A percentile compares a stretch with the other conserved stretches of the same genome.
phyloP scores from a whole-genome alignment of 2,329 filamentous ascomycete species.

The Fusarium piperis region DNA sequence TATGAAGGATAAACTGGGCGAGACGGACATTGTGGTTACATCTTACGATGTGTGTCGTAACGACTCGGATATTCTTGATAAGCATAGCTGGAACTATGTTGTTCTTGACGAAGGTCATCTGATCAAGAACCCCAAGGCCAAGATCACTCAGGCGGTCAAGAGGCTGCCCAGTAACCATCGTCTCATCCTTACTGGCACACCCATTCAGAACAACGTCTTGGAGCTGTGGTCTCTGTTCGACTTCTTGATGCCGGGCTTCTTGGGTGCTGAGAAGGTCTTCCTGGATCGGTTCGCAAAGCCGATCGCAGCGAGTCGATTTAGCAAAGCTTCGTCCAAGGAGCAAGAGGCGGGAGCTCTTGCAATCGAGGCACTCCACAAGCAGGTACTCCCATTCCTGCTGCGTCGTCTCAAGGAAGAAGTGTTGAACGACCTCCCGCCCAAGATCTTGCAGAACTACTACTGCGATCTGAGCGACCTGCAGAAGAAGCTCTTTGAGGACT shows the following conservation, averaged over 20 bases:
- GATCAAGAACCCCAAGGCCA: conserved; percentile 98
- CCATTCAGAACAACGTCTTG: conserved; percentile 97
- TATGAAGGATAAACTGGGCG: conserved; percentile 73
- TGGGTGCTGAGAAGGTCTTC: conserved; percentile 95
- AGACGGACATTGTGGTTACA: conserved; percentile 93
- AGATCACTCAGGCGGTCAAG: conserved; percentile 94
- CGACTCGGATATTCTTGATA: conserved; percentile 84
- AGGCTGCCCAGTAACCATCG: conserved; percentile 90
- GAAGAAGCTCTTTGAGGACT: conserved; percentile 95
- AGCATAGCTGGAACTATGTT: conserved; percentile 95
- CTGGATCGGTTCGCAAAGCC: conserved; percentile 94
- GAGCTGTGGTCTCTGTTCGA: conserved; percentile 98
- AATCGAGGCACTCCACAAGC: conserved; percentile 98
- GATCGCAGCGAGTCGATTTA: conserved; percentile 92
- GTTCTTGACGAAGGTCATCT: conserved; percentile 97
- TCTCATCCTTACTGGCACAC: conserved; percentile 94
- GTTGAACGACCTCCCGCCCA: conserved; percentile 92
- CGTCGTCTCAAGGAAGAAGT: conserved; percentile 98
- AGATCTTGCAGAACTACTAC: conserved; percentile 99
- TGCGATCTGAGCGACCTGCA: conserved; percentile 97
- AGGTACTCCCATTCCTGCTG: conserved; percentile 94
- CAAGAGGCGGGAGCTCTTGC: conserved; percentile 96
- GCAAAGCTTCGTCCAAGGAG: conserved; percentile 97
- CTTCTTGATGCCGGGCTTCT: conserved; percentile 98
- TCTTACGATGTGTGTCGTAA: conserved; percentile 99